Base-by-base conservation (phyloP, 768 basidiomycete genomes). In the Suillus bovinus region DNA sequence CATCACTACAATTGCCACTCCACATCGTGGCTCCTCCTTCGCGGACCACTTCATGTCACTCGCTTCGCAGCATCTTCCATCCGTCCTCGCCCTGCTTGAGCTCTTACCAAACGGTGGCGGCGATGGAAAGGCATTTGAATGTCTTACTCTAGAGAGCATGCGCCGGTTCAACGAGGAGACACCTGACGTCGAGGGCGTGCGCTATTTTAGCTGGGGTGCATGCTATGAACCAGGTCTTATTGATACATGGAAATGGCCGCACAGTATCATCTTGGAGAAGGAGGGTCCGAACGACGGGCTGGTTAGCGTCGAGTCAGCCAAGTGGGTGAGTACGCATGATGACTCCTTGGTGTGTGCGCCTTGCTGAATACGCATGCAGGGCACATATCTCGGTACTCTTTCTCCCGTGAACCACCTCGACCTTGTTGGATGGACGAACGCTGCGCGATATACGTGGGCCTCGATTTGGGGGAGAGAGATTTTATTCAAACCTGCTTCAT, bases 181-280 rank as follows among this genome's bases (percentile, higher is more conserved):
- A 0, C 90, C 92, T 0, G 88, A 99, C 67, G 83, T 89, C 0
- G 80, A 84, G 1, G 85, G 84, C 27, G 89, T 99, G 59, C 82
- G 85, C 65, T 99, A 99, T 75, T 96, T 92, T 68, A 94, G 92
- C 70, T 99, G 94, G 93, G 97, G 97, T 13, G 97, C 97, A 3
- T 82, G 82, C 14, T 95, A 95, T 70, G 84, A 90, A 17, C 96
- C 97, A 6, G 91, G 92, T 1, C 75, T 96, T 54, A 87, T 99
- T 50, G 96, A 99, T 75, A 91, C 94, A 0, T 97, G 92, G 86
- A 90, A 90, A 77, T 74, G 62, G 68, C 86, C 92, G 1, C 91
- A 94, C 70, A 85, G 86, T 8, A 87, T 96, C 33, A 89, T 95
- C 50, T 74, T 88, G 22, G 87, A 90, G 68, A 89, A 90, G 70